Conservation (phyloP, 116 monocot genomes). For the Posidonia oceanica region DNA sequence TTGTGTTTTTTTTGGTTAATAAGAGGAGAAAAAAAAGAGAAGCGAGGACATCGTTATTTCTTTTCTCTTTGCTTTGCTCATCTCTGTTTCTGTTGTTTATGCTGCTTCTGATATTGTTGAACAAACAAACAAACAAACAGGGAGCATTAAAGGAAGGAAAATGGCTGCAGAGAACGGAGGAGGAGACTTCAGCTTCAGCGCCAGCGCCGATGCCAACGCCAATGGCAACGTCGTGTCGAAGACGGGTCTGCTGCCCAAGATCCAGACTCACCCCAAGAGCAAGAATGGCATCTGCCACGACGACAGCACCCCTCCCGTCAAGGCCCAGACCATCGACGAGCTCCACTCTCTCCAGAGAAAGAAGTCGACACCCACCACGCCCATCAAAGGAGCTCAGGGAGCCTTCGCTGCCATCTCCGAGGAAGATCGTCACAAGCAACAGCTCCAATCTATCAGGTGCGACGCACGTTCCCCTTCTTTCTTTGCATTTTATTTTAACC, state of each 20-base stretch:
- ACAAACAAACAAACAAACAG: no score
- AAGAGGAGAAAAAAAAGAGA: no score
- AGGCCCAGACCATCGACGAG: conserved; percentile 96
- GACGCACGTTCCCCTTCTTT: not conserved
- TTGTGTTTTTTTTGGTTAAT: no score
- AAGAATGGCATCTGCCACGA: conserved; percentile 84
- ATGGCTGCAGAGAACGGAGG: not conserved
- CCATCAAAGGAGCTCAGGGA: conserved; percentile 23
- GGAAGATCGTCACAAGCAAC: conserved; percentile 69
- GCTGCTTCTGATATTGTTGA: no score
- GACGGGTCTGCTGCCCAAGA: conserved; percentile 50
- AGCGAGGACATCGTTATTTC: no score
- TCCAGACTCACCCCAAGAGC: conserved; percentile 38
- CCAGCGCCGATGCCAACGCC: not conserved
- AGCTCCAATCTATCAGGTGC: conserved; percentile 96
- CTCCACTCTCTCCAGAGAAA: conserved; percentile 97
- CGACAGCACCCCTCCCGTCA: conserved; percentile 80
- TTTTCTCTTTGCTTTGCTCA: no score
- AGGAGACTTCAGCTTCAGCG: conserved; percentile 17
- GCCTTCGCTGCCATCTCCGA: conserved; percentile 42
- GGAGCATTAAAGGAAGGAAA: not conserved
- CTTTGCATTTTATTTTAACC: not conserved
- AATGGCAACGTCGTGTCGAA: conserved; percentile 7
- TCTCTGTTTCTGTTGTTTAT: no score
- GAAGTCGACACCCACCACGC: conserved; percentile 87